These are phyloP conservation scores for Solanum corneliomulleri DNA, from an alignment of 257 asterid genomes.

Conservation along the genomic window DNA sequence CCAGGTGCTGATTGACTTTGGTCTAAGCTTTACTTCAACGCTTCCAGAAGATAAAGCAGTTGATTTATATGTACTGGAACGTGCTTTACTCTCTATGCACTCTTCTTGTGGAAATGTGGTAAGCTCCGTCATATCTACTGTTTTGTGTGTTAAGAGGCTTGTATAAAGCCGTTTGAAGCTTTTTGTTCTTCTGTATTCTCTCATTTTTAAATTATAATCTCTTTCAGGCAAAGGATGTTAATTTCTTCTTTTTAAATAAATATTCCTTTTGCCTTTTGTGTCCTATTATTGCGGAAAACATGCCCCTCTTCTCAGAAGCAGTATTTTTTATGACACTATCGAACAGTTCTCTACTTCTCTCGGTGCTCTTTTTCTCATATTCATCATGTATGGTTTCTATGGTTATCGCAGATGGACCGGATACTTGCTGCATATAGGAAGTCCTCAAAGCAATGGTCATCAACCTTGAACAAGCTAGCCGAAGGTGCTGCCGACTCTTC, in stretches of 20 bases:
- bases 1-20: slow-evolving; percentile 89
- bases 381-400: not conserved
- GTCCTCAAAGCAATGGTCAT: slow-evolving; percentile 91
- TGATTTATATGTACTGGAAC: slow-evolving; percentile 88
- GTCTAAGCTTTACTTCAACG: slow-evolving; percentile 83
- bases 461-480: slow-evolving; percentile 90
- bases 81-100: slow-evolving; percentile 93
- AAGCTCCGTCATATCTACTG: slow-evolving; percentile 8
- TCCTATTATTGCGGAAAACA: not conserved
- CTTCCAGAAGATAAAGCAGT: slow-evolving; percentile 99
- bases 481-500: slow-evolving; percentile 41
- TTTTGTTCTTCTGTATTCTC: not conserved
- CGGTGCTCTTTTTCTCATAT: not conserved
- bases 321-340: not conserved
- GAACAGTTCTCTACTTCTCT: not conserved
- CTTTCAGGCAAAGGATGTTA: not conserved
- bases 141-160: not conserved
- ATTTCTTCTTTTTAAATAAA: not conserved
- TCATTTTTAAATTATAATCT: not conserved
- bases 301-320: not conserved
- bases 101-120: slow-evolving; percentile 97
- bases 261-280: not conserved
- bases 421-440: slow-evolving; percentile 81
- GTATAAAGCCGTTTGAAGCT: not conserved
- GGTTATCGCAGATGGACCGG: slow-evolving; percentile 49